Conservation (phyloP, 257 asterid species). For the Solanum piurae region DNA sequence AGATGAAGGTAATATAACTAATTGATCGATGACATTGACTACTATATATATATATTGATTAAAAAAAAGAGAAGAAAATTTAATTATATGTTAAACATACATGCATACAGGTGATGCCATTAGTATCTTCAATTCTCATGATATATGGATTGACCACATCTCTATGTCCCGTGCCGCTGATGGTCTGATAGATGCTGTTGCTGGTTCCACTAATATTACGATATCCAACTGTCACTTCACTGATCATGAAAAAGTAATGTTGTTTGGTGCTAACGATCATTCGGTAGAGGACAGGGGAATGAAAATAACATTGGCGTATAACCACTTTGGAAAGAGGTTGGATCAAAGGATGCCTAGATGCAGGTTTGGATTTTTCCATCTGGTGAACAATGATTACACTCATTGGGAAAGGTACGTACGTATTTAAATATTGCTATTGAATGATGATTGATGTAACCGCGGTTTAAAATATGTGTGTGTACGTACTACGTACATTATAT, state of each 20-base stretch:
- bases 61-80: too few species aligned
- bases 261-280: constrained; percentile 17
- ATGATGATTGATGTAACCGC: too few species aligned
- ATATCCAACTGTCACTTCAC: constrained; percentile 28
- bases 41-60: too few species aligned
- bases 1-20: constrained; percentile 1
- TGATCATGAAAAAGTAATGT: constrained; percentile 22
- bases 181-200: constrained; percentile 25
- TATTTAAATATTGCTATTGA: not conserved
- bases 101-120: constrained; percentile 21
- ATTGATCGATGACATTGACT: too few species aligned
- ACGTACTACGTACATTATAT: not conserved
- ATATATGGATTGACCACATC: constrained; percentile 25
- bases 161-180: constrained; percentile 20
- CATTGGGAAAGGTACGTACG: constrained; percentile 23
- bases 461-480: not conserved
- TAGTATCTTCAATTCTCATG: constrained; percentile 2
- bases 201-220: constrained; percentile 20
- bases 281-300: constrained; percentile 9
- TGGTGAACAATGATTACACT: constrained; percentile 31
- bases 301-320: constrained; percentile 21
- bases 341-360: constrained; percentile 32
- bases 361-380: constrained; percentile 23
- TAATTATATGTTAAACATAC: not conserved
- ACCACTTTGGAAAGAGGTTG: constrained; percentile 28